Conservation (phyloP, 805 yeast genomes). For the Ogataea pilisensis region DNA sequence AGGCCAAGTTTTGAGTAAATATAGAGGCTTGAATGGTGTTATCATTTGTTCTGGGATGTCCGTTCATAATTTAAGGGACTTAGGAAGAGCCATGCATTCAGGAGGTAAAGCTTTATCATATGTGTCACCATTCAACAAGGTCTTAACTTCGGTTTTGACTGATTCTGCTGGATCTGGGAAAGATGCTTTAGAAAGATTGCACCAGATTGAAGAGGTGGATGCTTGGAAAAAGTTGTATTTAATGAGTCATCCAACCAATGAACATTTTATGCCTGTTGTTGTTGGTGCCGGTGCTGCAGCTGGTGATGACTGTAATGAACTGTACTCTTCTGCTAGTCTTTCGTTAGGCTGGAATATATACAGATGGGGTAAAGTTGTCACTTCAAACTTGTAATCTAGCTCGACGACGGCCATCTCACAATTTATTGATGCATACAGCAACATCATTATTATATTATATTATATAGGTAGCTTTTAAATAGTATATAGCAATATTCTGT, state of each 20-base stretch:
- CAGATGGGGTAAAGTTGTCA: slow-evolving; percentile 32
- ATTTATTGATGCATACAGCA: too few species aligned
- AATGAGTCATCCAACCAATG: slow-evolving; percentile 71
- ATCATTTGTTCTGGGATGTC: slow-evolving; percentile 73
- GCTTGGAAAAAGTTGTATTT: slow-evolving; percentile 30
- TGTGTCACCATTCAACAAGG: slow-evolving; percentile 45
- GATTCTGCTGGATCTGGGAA: slow-evolving; percentile 21
- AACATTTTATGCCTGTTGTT: slow-evolving; percentile 66
- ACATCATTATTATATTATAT: too few species aligned
- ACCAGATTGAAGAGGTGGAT: slow-evolving; percentile 15
- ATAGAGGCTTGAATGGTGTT: slow-evolving; percentile 49
- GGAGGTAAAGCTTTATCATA: slow-evolving; percentile 39
- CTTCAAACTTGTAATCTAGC: slow-evolving; percentile 1
- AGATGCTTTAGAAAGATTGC: slow-evolving; percentile 6
- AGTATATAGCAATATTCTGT: too few species aligned
- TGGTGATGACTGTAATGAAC: slow-evolving; percentile 38
- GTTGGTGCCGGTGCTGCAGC: slow-evolving; percentile 56
- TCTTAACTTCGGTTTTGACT: slow-evolving; percentile 39
- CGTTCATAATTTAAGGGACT: slow-evolving; percentile 67
- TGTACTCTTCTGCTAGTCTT: slow-evolving; percentile 40
- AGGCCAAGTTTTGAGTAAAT: slow-evolving; percentile 50
- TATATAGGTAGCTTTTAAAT: too few species aligned
- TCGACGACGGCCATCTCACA: too few species aligned
- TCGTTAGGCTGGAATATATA: slow-evolving; percentile 73
- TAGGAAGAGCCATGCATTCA: slow-evolving; percentile 30